Base-by-base conservation (phyloP, 495 filamentous ascomycete genomes). In the Hypoxylon subgilvum region DNA sequence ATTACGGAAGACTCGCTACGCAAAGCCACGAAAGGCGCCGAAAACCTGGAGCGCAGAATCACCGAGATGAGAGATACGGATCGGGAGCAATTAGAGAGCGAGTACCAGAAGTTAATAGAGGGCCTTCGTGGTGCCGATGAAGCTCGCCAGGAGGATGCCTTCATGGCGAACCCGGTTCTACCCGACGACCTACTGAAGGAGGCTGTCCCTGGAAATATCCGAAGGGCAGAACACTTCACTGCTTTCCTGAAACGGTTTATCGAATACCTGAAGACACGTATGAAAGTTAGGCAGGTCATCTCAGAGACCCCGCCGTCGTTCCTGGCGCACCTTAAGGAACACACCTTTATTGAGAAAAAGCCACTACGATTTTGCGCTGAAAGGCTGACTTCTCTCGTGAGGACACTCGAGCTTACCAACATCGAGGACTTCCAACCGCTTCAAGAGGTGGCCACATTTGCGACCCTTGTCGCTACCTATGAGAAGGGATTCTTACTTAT, bases 391-490 rank as follows among this genome's bases (percentile, higher is more conserved):
- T 97, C 93, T 2, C 87, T 99, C 0, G 94, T 97, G 14, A 84
- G 95, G 42, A 97, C 95, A 0, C 83, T 99, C 18, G 95, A 99
- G 67, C 87, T 99, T 43, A 92, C 92, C 14, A 96, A 96, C 60
- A 96, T 99, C 43, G 95, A 97, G 74, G 95, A 99, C 67, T 97
- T 95, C 67, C 91, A 96, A 54, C 88, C 94, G 4, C 82, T 99
- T 0, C 95, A 99, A 78, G 93, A 99, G 78, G 92, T 99, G 9
- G 95, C 95, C 6, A 96, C 93, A 1, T 99, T 99, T 69, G 95
- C 95, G n/a, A 99, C 95, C 1, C 82, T 99, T 0, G 92, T 94
- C 25, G 88, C 94, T 35, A 99, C 95, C 1, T 99, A 99, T 69
- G 95, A 99, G 55, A 96, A 91, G 67, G 95, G 95, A 3, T 99